phyloP scores from a whole-genome alignment of 2,329 filamentous ascomycete species.

The Trichophyton equinum region DNA sequence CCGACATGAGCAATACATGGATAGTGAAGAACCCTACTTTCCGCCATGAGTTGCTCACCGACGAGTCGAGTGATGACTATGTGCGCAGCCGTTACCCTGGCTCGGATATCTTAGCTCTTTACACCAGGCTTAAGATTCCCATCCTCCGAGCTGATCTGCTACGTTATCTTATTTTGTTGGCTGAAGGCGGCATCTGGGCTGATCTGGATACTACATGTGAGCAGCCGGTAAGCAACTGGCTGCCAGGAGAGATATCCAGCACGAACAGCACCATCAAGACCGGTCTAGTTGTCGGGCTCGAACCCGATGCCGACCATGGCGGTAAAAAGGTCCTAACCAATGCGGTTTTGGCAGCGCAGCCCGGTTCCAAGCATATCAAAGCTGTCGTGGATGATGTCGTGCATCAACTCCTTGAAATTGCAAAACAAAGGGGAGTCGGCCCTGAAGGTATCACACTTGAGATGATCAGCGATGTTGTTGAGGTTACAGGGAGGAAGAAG shows the following conservation, averaged over 20 bases:
- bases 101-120: slow-evolving; percentile 29
- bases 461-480: slow-evolving; percentile 19
- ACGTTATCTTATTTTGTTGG: slow-evolving; percentile 31
- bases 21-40: slow-evolving; percentile 20
- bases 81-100: slow-evolving; percentile 24
- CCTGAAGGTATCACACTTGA: slow-evolving; percentile 16
- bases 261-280: slow-evolving; percentile 11
- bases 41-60: slow-evolving; percentile 21
- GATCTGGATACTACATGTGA: slow-evolving; percentile 30
- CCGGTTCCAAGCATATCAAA: slow-evolving; percentile 15
- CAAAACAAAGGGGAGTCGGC: slow-evolving; percentile 10
- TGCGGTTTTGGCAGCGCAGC: slow-evolving; percentile 16
- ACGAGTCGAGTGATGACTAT: slow-evolving; percentile 21
- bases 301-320: slow-evolving; percentile 21
- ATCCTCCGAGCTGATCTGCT: slow-evolving; percentile 34
- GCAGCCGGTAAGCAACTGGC: slow-evolving; percentile 25
- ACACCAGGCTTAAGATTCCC: slow-evolving; percentile 23
- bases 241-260: slow-evolving; percentile 23
- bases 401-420: slow-evolving; percentile 14
- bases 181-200: slow-evolving; percentile 32
- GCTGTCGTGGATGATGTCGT: slow-evolving; percentile 16
- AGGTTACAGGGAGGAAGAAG: slow-evolving; percentile 21
- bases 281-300: slow-evolving; percentile 28
- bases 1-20: slow-evolving; percentile 17
- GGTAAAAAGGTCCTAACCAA: slow-evolving; percentile 16